Evolutionary conservation across 805 yeast species (phyloP), one percentile per base, ranked within the genome.

Genomic region (Pichia gijzeniarum): DNA sequence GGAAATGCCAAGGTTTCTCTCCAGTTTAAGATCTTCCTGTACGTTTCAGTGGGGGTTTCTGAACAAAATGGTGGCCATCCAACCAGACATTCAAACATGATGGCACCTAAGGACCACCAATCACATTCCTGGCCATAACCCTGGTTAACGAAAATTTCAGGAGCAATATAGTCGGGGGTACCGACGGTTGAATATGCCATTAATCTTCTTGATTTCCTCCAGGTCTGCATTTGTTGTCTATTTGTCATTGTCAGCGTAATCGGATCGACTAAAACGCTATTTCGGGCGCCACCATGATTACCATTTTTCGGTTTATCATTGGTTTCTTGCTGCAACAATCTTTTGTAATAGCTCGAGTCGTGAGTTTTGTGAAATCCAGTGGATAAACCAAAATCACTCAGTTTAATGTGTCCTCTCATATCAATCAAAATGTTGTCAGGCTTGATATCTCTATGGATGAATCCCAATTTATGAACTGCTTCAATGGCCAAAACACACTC

Each of bases 11-110:
- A 69, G 1, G 95, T 80, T 59, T 89, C 95, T 58, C 82, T 87
- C 90, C 95, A 89, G 63, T 86, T 86, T 60, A 89, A 72, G 57
- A 89, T 89, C 74, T 90, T 89, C 45, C 90, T 76, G 64, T 89
- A 89, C 0, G 97, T 89, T 55, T 89, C 97, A 50, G 87, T 95
- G 10, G 96, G 95, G 10, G 95, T 85, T 58, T 89, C 96, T 0
- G 93, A 82, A 68, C 96, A 89, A 64, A 89, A 89, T 39, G 97
- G 97, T 21, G 97, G 96, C 95, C 96, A 89, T 28, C 97, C 97
- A 49, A 89, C 85, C 50, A 89, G 69, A 69, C 97, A 89, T 72
- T 89, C 97, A 65, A 84, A 89, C 97, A 89, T 90, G 60, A 89
- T 89, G 1, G 96, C 95, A 27, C 97, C 97, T 38, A 89, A 67